Conservation (phyloP, 1,139 yeast genomes). For the Scheffersomyces quercinus region DNA sequence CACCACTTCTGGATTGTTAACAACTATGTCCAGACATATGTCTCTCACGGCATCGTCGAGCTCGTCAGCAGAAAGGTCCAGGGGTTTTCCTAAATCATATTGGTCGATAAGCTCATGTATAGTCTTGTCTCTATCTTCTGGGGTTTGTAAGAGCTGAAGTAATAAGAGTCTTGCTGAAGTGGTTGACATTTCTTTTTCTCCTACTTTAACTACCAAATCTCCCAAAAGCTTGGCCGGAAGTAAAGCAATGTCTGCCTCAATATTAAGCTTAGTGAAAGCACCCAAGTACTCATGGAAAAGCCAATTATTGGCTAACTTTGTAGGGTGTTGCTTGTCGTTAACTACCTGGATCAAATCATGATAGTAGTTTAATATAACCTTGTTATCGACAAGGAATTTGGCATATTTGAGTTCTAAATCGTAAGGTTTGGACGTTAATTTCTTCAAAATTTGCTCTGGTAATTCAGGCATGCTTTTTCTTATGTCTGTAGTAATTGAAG, state of each 20-base stretch:
- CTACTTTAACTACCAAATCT: conserved; percentile 25
- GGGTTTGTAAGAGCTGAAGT: conserved; percentile 55
- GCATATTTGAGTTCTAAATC: conserved; percentile 73
- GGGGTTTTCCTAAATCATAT: conserved; percentile 51
- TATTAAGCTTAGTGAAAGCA: conserved; percentile 53
- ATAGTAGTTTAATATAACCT: conserved; percentile 52
- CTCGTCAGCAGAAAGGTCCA: conserved; percentile 30
- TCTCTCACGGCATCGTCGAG: conserved; percentile 45
- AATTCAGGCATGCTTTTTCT: conserved; percentile 53
- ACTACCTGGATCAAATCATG: conserved; percentile 36
- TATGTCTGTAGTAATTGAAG: conserved; percentile 32
- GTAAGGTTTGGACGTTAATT: conserved; percentile 52
- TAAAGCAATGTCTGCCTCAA: conserved; percentile 34
- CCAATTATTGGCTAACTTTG: conserved; percentile 70
- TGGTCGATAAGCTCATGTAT: conserved; percentile 52
- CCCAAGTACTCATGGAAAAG: conserved; percentile 81
- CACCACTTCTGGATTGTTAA: conserved; percentile 56
- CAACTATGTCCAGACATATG: conserved; percentile 55
- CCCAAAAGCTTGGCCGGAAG: conserved; percentile 31
- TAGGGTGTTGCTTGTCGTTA: conserved; percentile 16
- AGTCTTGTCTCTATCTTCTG: conserved; percentile 27
- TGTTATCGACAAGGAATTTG: conserved; percentile 53
- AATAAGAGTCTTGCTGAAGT: conserved; percentile 69
- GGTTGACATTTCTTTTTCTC: conserved; percentile 22
- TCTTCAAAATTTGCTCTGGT: conserved; percentile 62